These are phyloP conservation scores for Cadophora malorum DNA, from an alignment of 2,329 filamentous ascomycete species.

Conservation along the genomic window DNA sequence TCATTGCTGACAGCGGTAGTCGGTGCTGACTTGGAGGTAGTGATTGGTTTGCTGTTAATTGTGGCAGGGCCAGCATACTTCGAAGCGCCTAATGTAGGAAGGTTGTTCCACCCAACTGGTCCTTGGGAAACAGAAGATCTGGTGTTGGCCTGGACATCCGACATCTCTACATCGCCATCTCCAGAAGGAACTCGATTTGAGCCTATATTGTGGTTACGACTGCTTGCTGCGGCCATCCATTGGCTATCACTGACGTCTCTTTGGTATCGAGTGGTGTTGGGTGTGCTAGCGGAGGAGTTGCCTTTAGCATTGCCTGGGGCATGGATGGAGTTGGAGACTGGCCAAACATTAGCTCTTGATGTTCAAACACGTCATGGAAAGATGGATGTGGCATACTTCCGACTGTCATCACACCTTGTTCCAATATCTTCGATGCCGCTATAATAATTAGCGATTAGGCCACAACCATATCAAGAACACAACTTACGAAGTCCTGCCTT, in stretches of 20 bases:
- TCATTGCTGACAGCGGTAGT: not conserved
- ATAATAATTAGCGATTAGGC: not conserved
- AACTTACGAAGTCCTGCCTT: slow-evolving; percentile 22
- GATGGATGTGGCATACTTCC: not conserved
- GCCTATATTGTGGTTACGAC: not conserved
- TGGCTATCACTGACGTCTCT: not conserved
- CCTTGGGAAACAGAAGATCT: not conserved
- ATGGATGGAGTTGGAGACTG: not conserved
- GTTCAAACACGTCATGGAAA: not conserved
- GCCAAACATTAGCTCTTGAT: not conserved
- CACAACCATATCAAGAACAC: not conserved
- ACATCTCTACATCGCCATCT: slow-evolving; percentile 16
- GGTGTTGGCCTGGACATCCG: not conserved
- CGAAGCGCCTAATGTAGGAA: not conserved
- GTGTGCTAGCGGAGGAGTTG: not conserved
- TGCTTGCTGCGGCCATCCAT: slow-evolving; percentile 3
- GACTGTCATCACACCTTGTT: not conserved
- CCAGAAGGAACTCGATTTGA: not conserved
- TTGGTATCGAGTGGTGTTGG: not conserved
- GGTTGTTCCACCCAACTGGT: slow-evolving; percentile 1
- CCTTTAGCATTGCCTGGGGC: slow-evolving; percentile 5
- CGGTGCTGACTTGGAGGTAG: slow-evolving; percentile 1
- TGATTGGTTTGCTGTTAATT: not conserved
- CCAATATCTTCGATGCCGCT: not conserved
- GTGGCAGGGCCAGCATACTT: not conserved